Percentiles rank a stretch among this genome's conserved stretches.
phyloP scores from a whole-genome alignment of 257 asterid genomes.

The Perilla frutescens region DNA sequence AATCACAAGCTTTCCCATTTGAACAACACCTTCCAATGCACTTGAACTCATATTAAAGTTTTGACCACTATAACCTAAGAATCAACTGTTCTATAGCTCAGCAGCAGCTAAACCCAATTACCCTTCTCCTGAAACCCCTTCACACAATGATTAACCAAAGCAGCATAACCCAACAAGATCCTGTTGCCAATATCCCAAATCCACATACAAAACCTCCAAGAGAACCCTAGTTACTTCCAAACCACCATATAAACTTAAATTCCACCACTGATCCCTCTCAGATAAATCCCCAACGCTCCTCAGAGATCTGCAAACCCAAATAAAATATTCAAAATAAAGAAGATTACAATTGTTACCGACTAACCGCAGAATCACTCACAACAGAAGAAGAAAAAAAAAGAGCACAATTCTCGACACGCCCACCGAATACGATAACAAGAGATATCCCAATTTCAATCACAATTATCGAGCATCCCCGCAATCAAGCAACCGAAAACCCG shows the following conservation, averaged over 20 bases:
- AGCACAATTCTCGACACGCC: constrained; percentile 32
- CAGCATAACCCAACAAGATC: constrained; percentile 32
- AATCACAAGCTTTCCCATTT: constrained; percentile 77
- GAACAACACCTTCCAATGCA: constrained; percentile 62
- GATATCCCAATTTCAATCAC: constrained; percentile 37
- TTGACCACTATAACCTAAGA: constrained; percentile 27
- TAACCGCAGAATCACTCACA: constrained; percentile 43
- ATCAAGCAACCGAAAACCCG: constrained; percentile 38
- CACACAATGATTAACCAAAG: constrained; percentile 24
- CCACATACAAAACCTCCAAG: constrained; percentile 21
- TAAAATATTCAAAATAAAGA: constrained; percentile 9
- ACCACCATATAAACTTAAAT: constrained; percentile 33
- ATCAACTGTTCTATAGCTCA: constrained; percentile 28
- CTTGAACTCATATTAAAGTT: constrained; percentile 57
- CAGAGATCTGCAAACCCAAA: constrained; percentile 43
- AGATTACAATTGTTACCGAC: constrained; percentile 42
- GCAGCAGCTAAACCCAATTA: constrained; percentile 29
- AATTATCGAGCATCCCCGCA: constrained; percentile 37
- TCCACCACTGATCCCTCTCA: constrained; percentile 28
- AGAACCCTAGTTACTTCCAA: constrained; percentile 34
- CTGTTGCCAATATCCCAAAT: constrained; percentile 22
- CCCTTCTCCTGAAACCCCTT: constrained; percentile 23
- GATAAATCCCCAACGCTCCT: constrained; percentile 31
- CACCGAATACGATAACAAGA: constrained; percentile 29
- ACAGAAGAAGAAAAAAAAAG: background rate